phyloP scores from a whole-genome alignment of 805 yeast species.

The Naumovozyma baii region DNA sequence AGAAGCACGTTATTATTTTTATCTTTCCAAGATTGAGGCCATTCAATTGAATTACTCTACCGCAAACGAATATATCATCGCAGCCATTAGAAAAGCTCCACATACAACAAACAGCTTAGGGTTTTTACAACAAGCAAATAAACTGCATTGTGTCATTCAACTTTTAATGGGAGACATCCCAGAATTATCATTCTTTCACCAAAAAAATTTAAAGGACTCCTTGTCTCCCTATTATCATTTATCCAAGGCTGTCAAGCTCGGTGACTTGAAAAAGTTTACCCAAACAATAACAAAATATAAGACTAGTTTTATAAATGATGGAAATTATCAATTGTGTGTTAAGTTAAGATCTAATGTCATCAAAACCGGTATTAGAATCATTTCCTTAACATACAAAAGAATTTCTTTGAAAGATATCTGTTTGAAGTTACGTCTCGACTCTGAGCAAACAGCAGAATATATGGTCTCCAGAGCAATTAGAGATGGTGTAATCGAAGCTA shows the following conservation, averaged over 20 bases:
- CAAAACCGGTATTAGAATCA: constrained; percentile 92
- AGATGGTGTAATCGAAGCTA: constrained; percentile 95
- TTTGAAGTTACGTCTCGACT: constrained; percentile 79
- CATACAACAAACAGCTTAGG: constrained; percentile 79
- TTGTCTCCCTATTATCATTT: constrained; percentile 77
- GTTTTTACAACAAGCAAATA: constrained; percentile 80
- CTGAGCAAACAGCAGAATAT: constrained; percentile 93
- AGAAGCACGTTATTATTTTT: constrained; percentile 85
- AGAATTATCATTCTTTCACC: constrained; percentile 70
- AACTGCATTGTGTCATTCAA: constrained; percentile 80
- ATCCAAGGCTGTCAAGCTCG: constrained; percentile 84
- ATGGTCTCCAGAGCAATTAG: constrained; percentile 93
- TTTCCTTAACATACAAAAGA: constrained; percentile 80
- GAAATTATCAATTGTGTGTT: constrained; percentile 71
- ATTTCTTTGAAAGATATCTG: constrained; percentile 92
- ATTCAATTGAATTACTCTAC: constrained; percentile 86
- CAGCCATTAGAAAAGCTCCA: constrained; percentile 95
- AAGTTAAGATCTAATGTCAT: constrained; percentile 94
- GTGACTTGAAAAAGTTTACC: constrained; percentile 77
- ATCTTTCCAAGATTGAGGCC: constrained; percentile 81
- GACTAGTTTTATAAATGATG: constrained; percentile 56
- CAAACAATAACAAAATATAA: constrained; percentile 58
- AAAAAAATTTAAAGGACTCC: constrained; percentile 47
- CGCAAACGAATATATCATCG: constrained; percentile 81
- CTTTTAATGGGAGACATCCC: constrained; percentile 95